phyloP scores from a whole-genome alignment of 192 early-diverging fungal genomes.

The Dissophora ornata region DNA sequence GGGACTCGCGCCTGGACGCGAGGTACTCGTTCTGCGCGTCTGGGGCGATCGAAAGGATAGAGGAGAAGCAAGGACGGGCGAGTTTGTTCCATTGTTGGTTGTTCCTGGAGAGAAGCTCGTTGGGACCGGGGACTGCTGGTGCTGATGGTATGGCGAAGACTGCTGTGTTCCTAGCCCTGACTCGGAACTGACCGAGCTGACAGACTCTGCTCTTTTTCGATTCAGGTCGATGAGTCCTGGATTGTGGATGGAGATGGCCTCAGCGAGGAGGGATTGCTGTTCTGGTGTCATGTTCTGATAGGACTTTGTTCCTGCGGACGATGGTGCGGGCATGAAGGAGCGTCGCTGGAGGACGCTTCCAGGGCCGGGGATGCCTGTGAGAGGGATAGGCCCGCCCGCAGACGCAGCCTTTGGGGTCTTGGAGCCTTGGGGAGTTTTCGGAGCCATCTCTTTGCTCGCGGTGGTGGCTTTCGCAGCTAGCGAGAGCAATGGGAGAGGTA shows the following conservation, averaged over 20 bases:
- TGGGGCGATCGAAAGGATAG: constrained; percentile 25
- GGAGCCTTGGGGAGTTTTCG: constrained; percentile 34
- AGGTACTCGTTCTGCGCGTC: constrained; percentile 23
- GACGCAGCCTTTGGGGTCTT: constrained; percentile 36
- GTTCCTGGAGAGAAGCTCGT: constrained; percentile 4
- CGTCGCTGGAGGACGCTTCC: constrained; percentile 17
- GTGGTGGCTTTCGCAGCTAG: no score
- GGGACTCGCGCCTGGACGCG: background rate
- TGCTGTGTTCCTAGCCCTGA: background rate
- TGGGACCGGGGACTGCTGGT: constrained; percentile 3
- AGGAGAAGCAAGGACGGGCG: constrained; percentile 17
- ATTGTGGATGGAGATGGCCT: constrained; percentile 48
- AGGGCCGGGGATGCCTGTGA: constrained; percentile 34
- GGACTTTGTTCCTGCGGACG: constrained; percentile 12
- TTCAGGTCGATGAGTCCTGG: constrained; percentile 24
- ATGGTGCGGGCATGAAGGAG: constrained; percentile 11
- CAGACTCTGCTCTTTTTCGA: constrained; percentile 32
- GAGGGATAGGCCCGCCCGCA: constrained; percentile 24
- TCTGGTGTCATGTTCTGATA: constrained; percentile 48
- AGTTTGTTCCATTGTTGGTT: constrained; percentile 1
- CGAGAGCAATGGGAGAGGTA: background rate
- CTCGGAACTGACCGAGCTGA: background rate
- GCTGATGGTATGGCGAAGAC: background rate
- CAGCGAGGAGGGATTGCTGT: constrained; percentile 50
- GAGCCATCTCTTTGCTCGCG: constrained; percentile 42